These are phyloP conservation scores for Tephrocybe sp. DNA, from an alignment of 768 basidiomycete genomes.

Conservation along the genomic window DNA sequence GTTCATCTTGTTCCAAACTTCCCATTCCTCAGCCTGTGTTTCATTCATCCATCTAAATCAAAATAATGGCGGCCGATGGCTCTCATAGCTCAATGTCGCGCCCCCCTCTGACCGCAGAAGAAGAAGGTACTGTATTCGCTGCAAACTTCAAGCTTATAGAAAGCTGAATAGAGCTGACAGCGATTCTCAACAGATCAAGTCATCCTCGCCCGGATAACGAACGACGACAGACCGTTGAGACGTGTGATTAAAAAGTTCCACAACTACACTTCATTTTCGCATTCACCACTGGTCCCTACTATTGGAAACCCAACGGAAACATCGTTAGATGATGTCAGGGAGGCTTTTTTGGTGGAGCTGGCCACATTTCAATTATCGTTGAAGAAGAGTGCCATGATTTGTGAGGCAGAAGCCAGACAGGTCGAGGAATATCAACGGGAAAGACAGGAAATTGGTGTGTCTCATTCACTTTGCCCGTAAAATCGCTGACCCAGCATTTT, in stretches of 20 bases:
- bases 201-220: constrained; percentile 77
- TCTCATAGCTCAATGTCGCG: constrained; percentile 23
- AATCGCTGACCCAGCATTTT: constrained; percentile 7
- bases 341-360: constrained; percentile 78
- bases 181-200: constrained; percentile 59
- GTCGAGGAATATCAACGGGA: constrained; percentile 83
- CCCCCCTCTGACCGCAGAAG: constrained; percentile 53
- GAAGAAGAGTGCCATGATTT: constrained; percentile 80
- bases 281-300: constrained; percentile 42
- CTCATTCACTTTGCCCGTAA: not conserved
- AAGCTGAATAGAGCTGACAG: constrained; percentile 27
- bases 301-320: constrained; percentile 24
- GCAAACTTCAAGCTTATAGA: constrained; percentile 3
- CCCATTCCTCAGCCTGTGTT: not conserved
- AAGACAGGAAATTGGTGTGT: constrained; percentile 68
- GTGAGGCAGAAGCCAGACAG: constrained; percentile 83
- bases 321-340: constrained; percentile 67
- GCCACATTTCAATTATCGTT: constrained; percentile 73
- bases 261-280: constrained; percentile 61
- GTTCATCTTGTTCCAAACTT: no score
- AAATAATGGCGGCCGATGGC: constrained; percentile 14
- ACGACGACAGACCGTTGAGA: constrained; percentile 78
- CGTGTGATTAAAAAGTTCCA: constrained; percentile 84
- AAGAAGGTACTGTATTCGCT: constrained; percentile 50
- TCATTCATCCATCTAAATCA: not conserved